These are phyloP conservation scores for Plasmodium gallinaceum DNA, from an alignment of 169 alveolate species.

Conservation along the genomic window DNA sequence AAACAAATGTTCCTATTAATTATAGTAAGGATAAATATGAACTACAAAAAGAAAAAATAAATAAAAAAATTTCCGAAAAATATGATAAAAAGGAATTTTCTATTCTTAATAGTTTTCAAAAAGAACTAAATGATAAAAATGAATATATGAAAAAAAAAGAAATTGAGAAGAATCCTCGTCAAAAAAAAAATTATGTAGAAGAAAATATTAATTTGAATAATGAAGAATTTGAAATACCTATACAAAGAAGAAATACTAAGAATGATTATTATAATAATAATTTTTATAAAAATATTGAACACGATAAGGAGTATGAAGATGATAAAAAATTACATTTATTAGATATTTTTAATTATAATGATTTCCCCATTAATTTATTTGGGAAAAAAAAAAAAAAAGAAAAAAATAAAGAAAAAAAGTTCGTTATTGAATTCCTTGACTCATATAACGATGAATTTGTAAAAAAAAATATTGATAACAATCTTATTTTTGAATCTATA, in stretches of 20 bases:
- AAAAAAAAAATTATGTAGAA: slow-evolving; percentile 11
- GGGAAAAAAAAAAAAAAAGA: slow-evolving; percentile 42
- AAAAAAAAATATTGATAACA: slow-evolving; percentile 72
- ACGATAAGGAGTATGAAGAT: slow-evolving; percentile 31
- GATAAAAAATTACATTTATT: slow-evolving; percentile 42
- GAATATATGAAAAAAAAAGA: background rate
- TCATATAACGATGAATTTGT: slow-evolving; percentile 76
- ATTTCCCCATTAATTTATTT: slow-evolving; percentile 64
- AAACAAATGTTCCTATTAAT: slow-evolving; percentile 39
- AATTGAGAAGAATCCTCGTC: background rate
- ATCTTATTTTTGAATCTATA: slow-evolving; percentile 74
- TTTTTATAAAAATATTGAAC: slow-evolving; percentile 48
- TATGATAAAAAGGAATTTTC: slow-evolving; percentile 16
- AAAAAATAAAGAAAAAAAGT: slow-evolving; percentile 55
- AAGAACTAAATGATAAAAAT: background rate
- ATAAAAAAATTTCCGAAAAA: slow-evolving; percentile 1
- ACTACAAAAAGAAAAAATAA: background rate
- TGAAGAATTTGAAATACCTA: slow-evolving; percentile 70
- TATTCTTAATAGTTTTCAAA: slow-evolving; percentile 8
- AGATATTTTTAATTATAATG: slow-evolving; percentile 71
- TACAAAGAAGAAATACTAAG: slow-evolving; percentile 42
- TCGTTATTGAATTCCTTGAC: slow-evolving; percentile 60
- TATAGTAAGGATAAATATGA: background rate
- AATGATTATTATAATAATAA: slow-evolving; percentile 18
- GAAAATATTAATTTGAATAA: slow-evolving; percentile 2